Evolutionary conservation across 75 land plant species (phyloP).

Genomic region (Pinus taeda): DNA sequence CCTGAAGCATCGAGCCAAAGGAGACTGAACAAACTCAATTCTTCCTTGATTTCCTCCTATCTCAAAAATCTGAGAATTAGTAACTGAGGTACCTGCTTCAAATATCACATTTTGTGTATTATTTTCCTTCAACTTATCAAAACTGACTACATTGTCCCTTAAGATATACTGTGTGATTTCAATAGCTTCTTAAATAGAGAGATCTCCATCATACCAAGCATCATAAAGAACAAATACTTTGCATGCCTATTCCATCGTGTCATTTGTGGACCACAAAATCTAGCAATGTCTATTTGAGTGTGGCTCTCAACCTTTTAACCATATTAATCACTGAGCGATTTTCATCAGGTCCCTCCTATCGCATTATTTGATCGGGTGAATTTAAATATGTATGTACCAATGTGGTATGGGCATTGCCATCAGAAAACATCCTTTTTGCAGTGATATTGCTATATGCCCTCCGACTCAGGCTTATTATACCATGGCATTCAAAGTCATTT

Average conservation of each 20-base stretch:
- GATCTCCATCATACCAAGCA: conserved; percentile 81
- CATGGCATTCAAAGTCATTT: too few relatives aligned
- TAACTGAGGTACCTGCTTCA: neutral
- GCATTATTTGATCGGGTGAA: too few relatives aligned
- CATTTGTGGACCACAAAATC: too few relatives aligned
- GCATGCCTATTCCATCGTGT: conserved; percentile 74
- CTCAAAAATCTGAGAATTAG: neutral
- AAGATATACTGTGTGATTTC: conserved; percentile 68
- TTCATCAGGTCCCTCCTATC: too few relatives aligned
- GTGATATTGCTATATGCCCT: too few relatives aligned
- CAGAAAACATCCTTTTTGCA: too few relatives aligned
- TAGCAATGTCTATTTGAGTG: too few relatives aligned
- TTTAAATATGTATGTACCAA: too few relatives aligned
- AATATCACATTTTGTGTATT: neutral
- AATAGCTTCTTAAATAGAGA: conserved; percentile 70
- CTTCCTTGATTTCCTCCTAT: neutral
- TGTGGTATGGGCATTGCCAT: too few relatives aligned
- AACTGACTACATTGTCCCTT: conserved; percentile 50
- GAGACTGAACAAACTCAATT: conserved; percentile 56
- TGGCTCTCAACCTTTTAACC: too few relatives aligned
- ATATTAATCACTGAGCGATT: too few relatives aligned
- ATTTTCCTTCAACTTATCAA: conserved; percentile 55
- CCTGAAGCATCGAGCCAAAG: conserved; percentile 90
- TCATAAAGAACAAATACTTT: conserved; percentile 60
- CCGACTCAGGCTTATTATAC: too few relatives aligned